Percentiles rank a stretch among this genome's conserved stretches.
phyloP scores from a whole-genome alignment of 164 flowering plant genomes.

The Akebia trifoliata region DNA sequence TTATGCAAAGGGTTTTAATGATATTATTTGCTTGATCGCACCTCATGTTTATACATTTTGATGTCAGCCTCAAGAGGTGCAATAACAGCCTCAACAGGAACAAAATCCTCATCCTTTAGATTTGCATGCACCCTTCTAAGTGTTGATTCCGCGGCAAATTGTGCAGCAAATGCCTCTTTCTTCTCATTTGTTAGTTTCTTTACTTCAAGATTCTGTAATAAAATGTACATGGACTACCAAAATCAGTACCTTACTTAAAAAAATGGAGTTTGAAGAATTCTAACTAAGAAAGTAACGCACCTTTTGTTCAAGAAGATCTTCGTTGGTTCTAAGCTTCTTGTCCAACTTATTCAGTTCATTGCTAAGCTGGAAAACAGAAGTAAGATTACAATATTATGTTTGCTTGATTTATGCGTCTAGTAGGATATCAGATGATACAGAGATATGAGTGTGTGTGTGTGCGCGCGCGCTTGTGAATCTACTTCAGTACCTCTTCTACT shows the following conservation, averaged over 20 bases:
- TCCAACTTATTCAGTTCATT: conserved; percentile 49
- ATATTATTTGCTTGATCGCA: conserved; percentile 13
- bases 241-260: conserved; percentile 1
- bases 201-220: conserved; percentile 70
- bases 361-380: conserved; percentile 65
- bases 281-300: conserved; percentile 26
- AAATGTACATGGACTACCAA: neutral
- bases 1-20: too few relatives aligned
- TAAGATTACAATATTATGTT: too few relatives aligned
- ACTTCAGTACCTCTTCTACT: conserved; percentile 60
- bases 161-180: conserved; percentile 88
- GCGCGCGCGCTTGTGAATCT: too few relatives aligned
- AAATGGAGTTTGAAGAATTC: neutral
- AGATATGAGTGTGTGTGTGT: too few relatives aligned
- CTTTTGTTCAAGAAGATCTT: conserved; percentile 64
- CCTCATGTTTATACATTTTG: conserved; percentile 74
- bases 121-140: conserved; percentile 74
- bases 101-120: conserved; percentile 60
- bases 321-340: conserved; percentile 48
- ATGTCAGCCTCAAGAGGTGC: conserved; percentile 89
- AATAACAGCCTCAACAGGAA: conserved; percentile 58
- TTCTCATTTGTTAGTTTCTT: conserved; percentile 59
- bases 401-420: too few relatives aligned
- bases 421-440: too few relatives aligned
- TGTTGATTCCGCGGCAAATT: conserved; percentile 85